phyloP scores from a whole-genome alignment of 2,329 filamentous ascomycete genomes.

The Magnaporthiopsis rhizophila region DNA sequence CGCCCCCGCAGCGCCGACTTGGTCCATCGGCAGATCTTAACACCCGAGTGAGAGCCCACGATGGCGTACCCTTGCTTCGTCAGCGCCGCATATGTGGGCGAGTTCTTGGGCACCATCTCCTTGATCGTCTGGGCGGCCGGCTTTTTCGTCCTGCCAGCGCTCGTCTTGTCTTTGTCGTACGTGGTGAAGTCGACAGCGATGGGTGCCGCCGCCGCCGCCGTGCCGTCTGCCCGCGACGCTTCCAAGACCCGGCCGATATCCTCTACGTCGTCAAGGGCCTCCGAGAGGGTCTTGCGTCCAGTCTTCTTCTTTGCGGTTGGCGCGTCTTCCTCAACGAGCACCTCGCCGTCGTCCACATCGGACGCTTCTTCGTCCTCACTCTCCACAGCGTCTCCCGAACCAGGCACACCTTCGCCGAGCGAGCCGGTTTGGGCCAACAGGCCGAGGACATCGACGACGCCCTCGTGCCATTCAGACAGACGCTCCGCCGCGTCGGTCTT shows the following conservation, averaged over 20 bases:
- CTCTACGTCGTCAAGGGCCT: slow-evolving; percentile 68
- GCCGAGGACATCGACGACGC: slow-evolving; percentile 62
- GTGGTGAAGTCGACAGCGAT: slow-evolving; percentile 85
- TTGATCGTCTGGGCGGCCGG: slow-evolving; percentile 47
- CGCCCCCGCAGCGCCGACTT: slow-evolving; percentile 91
- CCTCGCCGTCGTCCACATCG: slow-evolving; percentile 51
- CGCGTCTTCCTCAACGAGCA: slow-evolving; percentile 39
- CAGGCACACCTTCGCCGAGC: slow-evolving; percentile 58
- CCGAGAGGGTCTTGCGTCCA: neutral
- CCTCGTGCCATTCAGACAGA: slow-evolving; percentile 69
- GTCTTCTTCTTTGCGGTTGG: slow-evolving; percentile 28
- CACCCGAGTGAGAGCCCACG: slow-evolving; percentile 88
- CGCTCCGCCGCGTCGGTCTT: slow-evolving; percentile 62
- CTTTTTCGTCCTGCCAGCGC: slow-evolving; percentile 33
- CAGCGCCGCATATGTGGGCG: slow-evolving; percentile 78
- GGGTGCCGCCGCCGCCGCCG: slow-evolving; percentile 36
- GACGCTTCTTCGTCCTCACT: slow-evolving; percentile 71
- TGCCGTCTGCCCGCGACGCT: slow-evolving; percentile 30
- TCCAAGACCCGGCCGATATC: slow-evolving; percentile 65
- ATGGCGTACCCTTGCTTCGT: slow-evolving; percentile 97
- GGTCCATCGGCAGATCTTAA: slow-evolving; percentile 98
- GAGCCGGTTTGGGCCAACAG: slow-evolving; percentile 53
- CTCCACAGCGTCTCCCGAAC: slow-evolving; percentile 76
- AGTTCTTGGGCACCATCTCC: slow-evolving; percentile 89
- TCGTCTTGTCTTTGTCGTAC: slow-evolving; percentile 47